Evolutionary conservation across 1,284 basidiomycete species (phyloP), one percentile per base, ranked within the genome.

Genomic region (Xanthoconium separans): DNA sequence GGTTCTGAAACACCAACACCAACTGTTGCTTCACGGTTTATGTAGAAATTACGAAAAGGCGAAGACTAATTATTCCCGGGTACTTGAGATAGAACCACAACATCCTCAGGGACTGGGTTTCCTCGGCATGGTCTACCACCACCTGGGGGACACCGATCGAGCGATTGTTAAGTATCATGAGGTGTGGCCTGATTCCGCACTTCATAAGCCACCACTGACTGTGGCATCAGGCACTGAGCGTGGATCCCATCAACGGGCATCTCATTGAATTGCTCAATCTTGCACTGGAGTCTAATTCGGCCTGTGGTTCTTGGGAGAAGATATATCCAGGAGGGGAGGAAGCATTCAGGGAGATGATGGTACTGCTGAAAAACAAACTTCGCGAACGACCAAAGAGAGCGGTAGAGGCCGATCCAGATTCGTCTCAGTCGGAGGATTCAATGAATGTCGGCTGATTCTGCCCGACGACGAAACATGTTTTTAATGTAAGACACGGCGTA

Each of bases 141-240:
- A 91, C 11, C 74, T 85, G 57, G 84, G 82, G 37, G 77, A 92
- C 48, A 72, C 87, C 13, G 87, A 94, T 58, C 79, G 80, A 15
- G 90, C 94, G 2, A 94, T 98, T 60, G 72, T 89, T 27, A 87
- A 86, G 56, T 97, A 95, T 63, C 95, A 98, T 68, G 89, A 94
- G 75, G 92, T 91, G 57, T 40, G 79, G 59, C 34, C 22, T 24
- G n/a, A 22, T 49, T 15, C 29, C 7, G 9, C 20, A 12, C 20
- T 12, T 50, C 18, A 13, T 48, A 22, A 44, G 39, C 37, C 3
- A 37, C 24, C 6, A 15, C 50, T 69, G 42, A 73, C 16, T 30
- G 27, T 27, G 20, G 13, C 40, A 15, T 54, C 63, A 94, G 85
- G 88, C 93, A 0, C 75, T 97, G 42, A 87, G 89, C 51, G 79